Evolutionary conservation across 2,329 filamentous ascomycete genomes (phyloP).

Genomic region (Rhytidhysteron rufulum): DNA sequence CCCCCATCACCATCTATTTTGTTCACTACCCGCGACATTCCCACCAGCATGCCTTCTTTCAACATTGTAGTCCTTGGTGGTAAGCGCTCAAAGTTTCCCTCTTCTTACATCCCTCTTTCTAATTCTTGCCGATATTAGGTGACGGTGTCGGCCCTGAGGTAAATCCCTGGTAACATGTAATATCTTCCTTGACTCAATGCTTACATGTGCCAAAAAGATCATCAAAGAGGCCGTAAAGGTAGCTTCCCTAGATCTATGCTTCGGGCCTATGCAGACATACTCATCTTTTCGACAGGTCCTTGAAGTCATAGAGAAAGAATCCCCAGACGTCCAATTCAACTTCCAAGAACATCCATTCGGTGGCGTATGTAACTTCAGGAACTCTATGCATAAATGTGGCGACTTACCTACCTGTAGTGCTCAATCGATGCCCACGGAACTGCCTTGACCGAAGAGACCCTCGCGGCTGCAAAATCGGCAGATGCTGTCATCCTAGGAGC

Average conservation of each 20-base stretch:
- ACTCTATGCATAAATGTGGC: slow-evolving; percentile 6
- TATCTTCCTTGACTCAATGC: slow-evolving; percentile 5
- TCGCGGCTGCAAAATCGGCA: slow-evolving; percentile 76
- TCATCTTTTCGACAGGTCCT: slow-evolving; percentile 58
- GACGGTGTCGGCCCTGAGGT: slow-evolving; percentile 42
- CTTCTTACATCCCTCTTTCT: no score
- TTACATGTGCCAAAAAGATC: slow-evolving; percentile 53
- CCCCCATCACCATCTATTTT: no score
- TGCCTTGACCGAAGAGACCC: slow-evolving; percentile 77
- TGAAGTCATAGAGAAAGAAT: slow-evolving; percentile 69
- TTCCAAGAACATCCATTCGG: slow-evolving; percentile 87
- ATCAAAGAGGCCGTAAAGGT: slow-evolving; percentile 84
- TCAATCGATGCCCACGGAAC: slow-evolving; percentile 80
- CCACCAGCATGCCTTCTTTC: slow-evolving; percentile 31
- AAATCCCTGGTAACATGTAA: slow-evolving; percentile 9
- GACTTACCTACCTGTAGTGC: slow-evolving; percentile 50
- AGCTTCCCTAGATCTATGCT: slow-evolving; percentile 13
- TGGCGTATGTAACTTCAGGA: slow-evolving; percentile 63
- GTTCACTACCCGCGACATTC: background rate
- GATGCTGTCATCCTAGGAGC: slow-evolving; percentile 90
- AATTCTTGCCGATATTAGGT: slow-evolving; percentile 29
- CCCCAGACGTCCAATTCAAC: slow-evolving; percentile 74
- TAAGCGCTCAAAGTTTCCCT: no score
- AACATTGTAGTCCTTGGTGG: slow-evolving; percentile 41
- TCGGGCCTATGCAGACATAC: slow-evolving; percentile 5